These are phyloP conservation scores for Serendipita sp. DNA, from an alignment of 1,284 basidiomycete genomes.

Conservation along the genomic window DNA sequence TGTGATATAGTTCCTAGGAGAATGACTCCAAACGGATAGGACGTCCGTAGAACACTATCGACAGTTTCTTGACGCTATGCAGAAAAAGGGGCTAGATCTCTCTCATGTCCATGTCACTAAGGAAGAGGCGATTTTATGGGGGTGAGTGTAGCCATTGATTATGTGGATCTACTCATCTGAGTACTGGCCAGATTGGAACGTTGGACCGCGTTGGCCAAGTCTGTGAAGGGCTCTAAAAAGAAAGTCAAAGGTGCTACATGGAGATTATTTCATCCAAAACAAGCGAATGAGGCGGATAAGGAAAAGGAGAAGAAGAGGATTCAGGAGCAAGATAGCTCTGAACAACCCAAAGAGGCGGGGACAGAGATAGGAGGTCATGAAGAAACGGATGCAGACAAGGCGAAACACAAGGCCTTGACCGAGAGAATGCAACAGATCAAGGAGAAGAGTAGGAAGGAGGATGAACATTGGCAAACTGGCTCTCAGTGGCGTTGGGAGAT, in stretches of 20 bases:
- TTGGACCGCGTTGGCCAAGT: not conserved
- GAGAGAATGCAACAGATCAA: not conserved
- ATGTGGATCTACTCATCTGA: not conserved
- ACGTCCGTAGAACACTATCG: constrained; percentile 28
- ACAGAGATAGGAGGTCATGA: not conserved
- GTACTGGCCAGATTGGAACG: not conserved
- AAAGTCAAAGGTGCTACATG: not conserved
- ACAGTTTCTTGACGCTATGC: not conserved
- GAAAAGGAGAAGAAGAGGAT: not conserved
- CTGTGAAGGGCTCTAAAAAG: not conserved
- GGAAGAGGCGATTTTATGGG: not conserved
- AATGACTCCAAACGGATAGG: constrained; percentile 21
- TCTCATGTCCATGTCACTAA: not conserved
- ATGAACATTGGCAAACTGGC: not conserved
- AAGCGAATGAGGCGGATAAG: not conserved
- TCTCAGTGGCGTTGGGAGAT: not conserved
- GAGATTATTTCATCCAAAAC: not conserved
- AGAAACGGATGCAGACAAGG: not conserved
- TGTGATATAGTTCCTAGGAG: not conserved
- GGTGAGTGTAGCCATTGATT: not conserved
- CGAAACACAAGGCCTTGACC: not conserved
- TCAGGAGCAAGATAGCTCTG: not conserved
- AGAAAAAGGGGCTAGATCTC: not conserved
- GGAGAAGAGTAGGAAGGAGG: not conserved
- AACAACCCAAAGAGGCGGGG: not conserved